Conservation (phyloP, 106 monocot genomes). For the Chionographis japonica region DNA sequence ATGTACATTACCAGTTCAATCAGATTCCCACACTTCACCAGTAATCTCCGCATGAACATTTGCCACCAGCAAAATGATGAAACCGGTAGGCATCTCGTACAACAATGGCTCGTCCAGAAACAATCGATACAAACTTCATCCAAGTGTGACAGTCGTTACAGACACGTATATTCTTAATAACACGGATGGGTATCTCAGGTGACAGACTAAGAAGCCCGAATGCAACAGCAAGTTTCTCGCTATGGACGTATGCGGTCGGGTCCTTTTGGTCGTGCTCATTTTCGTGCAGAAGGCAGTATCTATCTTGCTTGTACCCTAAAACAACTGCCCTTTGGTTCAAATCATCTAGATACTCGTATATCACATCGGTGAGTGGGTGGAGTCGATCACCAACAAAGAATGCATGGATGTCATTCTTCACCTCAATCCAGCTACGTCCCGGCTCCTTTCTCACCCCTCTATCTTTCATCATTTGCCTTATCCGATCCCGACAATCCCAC, state of each 20-base stretch:
- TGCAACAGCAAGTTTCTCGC: constrained; percentile 79
- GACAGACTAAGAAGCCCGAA: constrained; percentile 69
- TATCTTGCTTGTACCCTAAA: constrained; percentile 68
- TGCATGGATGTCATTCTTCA: constrained; percentile 44
- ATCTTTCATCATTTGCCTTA: constrained; percentile 66
- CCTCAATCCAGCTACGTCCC: constrained; percentile 76
- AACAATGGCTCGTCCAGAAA: constrained; percentile 38
- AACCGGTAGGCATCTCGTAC: constrained; percentile 75
- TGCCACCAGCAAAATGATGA: constrained; percentile 78
- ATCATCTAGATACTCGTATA: constrained; percentile 49
- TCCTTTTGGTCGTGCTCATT: constrained; percentile 57
- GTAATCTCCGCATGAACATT: constrained; percentile 70
- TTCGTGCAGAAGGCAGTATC: constrained; percentile 42
- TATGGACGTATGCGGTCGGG: constrained; percentile 41
- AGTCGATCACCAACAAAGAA: constrained; percentile 61
- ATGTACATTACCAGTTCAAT: constrained; percentile 1
- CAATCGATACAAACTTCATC: constrained; percentile 65
- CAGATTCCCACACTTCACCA: constrained; percentile 42
- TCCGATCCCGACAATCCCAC: constrained; percentile 48
- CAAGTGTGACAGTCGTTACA: constrained; percentile 81
- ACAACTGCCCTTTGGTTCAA: constrained; percentile 35
- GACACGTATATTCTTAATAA: constrained; percentile 80
- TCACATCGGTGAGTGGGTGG: constrained; percentile 41
- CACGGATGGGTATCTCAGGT: constrained; percentile 46
- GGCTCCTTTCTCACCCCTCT: constrained; percentile 77